Base-by-base conservation (phyloP, 2,329 filamentous ascomycete species). In the Curvularia lunata region DNA sequence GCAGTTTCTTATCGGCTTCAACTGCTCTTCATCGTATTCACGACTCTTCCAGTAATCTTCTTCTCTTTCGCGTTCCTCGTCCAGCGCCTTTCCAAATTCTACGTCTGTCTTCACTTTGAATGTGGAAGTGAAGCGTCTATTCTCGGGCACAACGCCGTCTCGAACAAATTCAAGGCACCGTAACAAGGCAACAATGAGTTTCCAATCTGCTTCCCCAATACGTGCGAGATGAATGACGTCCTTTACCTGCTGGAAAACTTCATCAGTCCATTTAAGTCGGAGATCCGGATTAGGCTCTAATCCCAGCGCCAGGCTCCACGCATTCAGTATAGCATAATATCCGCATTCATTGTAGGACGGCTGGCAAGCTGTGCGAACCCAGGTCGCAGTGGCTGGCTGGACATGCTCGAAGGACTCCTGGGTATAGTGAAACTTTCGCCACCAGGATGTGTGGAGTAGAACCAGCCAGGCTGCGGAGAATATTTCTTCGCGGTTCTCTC, bases 251-350 rank as follows among this genome's bases (percentile, higher is more conserved):
- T 42, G 3, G 30, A 56, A 56, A 16, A 66, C 65, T 2, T 25
- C 3, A 16, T 48, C 38, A 3, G 42, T 55, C 60, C 58, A 65
- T 40, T 41, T 27, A 7, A 52, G 38, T 3, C n/a, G 3, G 12
- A 56, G 52, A 5, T 56, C 28, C 7, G 42, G 51, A 23, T 67
- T 63, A 1, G 52, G 30, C 18, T 54, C 10, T 5, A 72, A 56
- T 1, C 69, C 67, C 27, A 71, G 34, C n/a, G 67, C 68, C 10
- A 66, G 18, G 1, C 59, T 25, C 68, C 64, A 72, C 2, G 55
- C 67, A 46, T 65, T 72, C 16, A 69, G 38, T 2, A 70, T 62
- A 7, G 46, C 40, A 23, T 61, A 58, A 41, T 63, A 67, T 5
- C 65, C 65, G 25, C 67, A 66, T 18, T 55, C 49, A 8, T 37